Base-by-base conservation (phyloP, 352 stramenopile genomes). In the Phytophthora colocasiae region DNA sequence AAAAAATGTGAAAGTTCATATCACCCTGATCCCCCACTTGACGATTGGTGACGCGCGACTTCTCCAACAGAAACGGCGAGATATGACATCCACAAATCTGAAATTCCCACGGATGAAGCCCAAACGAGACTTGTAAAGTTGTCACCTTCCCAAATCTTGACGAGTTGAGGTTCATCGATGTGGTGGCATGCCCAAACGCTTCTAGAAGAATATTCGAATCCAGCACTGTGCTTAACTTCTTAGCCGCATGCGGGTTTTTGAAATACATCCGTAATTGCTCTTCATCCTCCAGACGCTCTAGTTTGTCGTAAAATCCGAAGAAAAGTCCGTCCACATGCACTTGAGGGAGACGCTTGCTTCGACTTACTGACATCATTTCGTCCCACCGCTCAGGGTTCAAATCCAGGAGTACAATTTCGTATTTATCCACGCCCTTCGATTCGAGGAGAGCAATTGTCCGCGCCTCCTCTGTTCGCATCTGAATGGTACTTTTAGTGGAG, bases 251-350 rank as follows among this genome's bases (percentile, higher is more conserved):
- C 0, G 85, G 83, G 36, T 94, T 94, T 36, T 79, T 84, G 43
- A 92, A 74, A 65, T 92, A 94, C 71, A 94, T 86, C 17, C 83
- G 72, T 26, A 94, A 71, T 51, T 94, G 85, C 50, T 92, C 85
- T 64, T 90, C 82, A 66, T 94, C 85, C 51, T 91, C 83, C 4
- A 94, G 72, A 14, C 75, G 77, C 58, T 94, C 83, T 22, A 94
- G 67, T 53, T 85, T 87, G 46, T 94, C 85, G 68, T 91, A 94
- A 54, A 92, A 91, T 1, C 82, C 85, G 29, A 94, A 94, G 38
- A 91, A 94, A 14, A 84, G 44, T 1, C 69, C 71, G 29, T 92
- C 80, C 6, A 94, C 71, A 53, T 94, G 85, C 19, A 94, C 70
- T 57, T 94, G 83, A 9, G 85, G 85, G 7, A 94, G 78, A 2